A percentile compares a stretch with the other conserved stretches of the same genome.
These are phyloP conservation scores for Strombidium stylifer DNA, from an alignment of 73 alveolate genomes.

Conservation along the genomic window DNA sequence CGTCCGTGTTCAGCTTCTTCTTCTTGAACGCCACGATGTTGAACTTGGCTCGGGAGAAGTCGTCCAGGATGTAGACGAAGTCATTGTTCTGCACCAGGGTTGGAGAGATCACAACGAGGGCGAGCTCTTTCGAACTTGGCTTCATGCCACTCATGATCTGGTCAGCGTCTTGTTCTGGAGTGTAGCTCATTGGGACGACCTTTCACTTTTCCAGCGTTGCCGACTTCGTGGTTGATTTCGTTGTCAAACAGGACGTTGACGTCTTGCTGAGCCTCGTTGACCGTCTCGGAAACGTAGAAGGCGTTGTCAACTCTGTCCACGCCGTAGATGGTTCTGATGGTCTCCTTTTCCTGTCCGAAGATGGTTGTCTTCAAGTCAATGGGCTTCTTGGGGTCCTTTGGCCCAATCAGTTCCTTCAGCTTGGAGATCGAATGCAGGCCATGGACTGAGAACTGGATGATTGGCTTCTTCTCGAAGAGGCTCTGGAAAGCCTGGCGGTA, in stretches of 20 bases:
- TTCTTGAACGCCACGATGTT: neutral
- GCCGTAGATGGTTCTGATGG: conserved; percentile 23
- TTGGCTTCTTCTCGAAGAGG: neutral
- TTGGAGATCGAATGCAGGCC: conserved; percentile 21
- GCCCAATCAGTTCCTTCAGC: conserved; percentile 12
- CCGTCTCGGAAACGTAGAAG: conserved; percentile 10
- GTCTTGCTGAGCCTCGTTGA: conserved; percentile 15
- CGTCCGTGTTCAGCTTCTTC: conserved; percentile 14
- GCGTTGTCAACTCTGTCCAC: conserved; percentile 29
- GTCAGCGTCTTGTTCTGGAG: neutral
- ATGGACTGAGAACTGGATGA: conserved; percentile 6
- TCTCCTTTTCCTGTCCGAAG: conserved; percentile 14
- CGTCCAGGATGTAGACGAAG: conserved; percentile 21
- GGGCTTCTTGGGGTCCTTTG: conserved; percentile 9
- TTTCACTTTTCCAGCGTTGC: neutral
- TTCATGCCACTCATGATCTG: neutral
- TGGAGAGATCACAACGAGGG: conserved; percentile 22
- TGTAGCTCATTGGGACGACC: neutral
- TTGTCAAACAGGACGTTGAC: neutral
- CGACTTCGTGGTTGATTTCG: neutral
- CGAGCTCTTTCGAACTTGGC: conserved; percentile 3
- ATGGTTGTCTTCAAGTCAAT: no score
- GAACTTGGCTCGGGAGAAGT: conserved; percentile 16
- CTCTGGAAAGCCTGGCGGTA: neutral
- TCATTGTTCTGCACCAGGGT: conserved; percentile 6